Conservation (phyloP, 2,329 filamentous ascomycete genomes). For the Simplicillium aogashimaense region DNA sequence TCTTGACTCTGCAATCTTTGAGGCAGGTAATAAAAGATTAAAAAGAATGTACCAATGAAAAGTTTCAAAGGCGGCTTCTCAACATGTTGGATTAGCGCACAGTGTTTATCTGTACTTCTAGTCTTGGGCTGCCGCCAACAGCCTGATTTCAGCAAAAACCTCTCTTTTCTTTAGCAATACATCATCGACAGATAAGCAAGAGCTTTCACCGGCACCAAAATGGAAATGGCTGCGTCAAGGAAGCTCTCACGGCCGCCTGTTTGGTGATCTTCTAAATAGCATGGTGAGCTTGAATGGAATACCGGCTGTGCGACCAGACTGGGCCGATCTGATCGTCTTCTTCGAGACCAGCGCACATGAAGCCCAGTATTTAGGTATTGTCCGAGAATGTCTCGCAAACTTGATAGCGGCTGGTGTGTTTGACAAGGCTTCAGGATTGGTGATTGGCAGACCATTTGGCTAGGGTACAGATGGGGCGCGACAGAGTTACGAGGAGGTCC, state of each 20-base stretch:
- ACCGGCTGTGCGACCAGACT: slow-evolving; percentile 15
- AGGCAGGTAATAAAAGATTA: no score
- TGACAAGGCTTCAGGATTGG: slow-evolving; percentile 21
- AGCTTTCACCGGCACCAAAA: not conserved
- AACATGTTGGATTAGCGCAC: no score
- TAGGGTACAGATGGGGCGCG: slow-evolving; percentile 18
- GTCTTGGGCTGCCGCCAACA: no score
- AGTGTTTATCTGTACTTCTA: no score
- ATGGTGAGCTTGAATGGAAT: slow-evolving; percentile 21
- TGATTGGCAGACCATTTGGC: slow-evolving; percentile 23
- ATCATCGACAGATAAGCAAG: no score
- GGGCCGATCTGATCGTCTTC: slow-evolving; percentile 21
- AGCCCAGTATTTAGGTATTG: slow-evolving; percentile 9
- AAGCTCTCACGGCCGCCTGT: slow-evolving; percentile 29
- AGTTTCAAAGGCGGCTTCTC: no score
- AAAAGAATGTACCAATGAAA: no score
- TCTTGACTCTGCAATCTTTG: no score
- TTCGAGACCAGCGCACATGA: slow-evolving; percentile 21
- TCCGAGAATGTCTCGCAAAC: slow-evolving; percentile 20
- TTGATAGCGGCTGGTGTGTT: slow-evolving; percentile 25
- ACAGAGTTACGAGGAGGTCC: slow-evolving; percentile 14
- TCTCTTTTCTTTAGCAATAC: no score
- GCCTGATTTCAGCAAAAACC: no score
- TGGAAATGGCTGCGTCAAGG: slow-evolving; percentile 28
- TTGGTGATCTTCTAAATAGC: slow-evolving; percentile 27